Evolutionary conservation across 352 stramenopile species (phyloP).

Genomic region (Globisporangium alternatum): DNA sequence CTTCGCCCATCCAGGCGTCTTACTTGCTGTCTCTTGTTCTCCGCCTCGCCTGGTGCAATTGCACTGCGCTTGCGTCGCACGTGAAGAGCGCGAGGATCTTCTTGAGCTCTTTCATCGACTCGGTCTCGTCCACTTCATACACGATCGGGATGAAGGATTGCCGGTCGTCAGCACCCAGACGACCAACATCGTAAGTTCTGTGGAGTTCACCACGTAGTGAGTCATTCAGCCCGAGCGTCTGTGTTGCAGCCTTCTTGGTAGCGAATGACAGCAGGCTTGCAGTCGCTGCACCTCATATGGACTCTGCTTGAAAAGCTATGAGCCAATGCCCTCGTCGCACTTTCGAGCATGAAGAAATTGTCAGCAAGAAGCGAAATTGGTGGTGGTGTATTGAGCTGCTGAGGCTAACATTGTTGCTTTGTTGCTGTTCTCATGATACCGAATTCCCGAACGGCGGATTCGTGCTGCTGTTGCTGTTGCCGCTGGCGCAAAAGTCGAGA

Average conservation of each 20-base stretch:
- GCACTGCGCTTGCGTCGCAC: not conserved
- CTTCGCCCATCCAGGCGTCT: not conserved
- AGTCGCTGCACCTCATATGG: not conserved
- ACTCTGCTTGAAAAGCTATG: not conserved
- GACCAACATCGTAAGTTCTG: not conserved
- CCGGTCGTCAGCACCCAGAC: not conserved
- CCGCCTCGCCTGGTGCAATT: not conserved
- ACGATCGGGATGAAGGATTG: not conserved
- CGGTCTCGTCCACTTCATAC: not conserved
- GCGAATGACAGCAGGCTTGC: not conserved
- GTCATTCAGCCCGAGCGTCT: too few species aligned
- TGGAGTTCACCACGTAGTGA: too few species aligned
- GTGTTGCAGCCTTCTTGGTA: too few species aligned
- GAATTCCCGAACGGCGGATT: not conserved
- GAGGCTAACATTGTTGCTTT: not conserved
- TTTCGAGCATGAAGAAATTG: not conserved
- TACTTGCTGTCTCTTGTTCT: not conserved
- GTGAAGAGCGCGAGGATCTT: not conserved
- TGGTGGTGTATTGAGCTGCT: not conserved
- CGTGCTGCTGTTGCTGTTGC: not conserved
- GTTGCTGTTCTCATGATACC: not conserved
- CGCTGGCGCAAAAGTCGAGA: conserved; percentile 31
- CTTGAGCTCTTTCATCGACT: not conserved
- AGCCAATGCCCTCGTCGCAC: not conserved
- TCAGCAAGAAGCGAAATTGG: not conserved